phyloP scores from a whole-genome alignment of 1,284 basidiomycete species.

The Phylloporus sp. region DNA sequence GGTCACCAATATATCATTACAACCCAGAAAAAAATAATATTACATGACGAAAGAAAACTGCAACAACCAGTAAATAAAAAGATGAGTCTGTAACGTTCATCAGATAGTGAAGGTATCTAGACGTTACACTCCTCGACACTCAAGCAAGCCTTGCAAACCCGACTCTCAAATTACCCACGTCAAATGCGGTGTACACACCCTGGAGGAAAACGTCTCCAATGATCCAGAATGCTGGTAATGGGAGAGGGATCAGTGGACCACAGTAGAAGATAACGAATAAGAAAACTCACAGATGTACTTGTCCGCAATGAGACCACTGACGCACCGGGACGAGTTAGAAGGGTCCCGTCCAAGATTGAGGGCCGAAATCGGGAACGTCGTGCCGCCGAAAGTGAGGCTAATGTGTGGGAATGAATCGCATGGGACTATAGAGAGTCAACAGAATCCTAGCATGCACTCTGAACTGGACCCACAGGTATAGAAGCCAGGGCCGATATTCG shows the following conservation, averaged over 20 bases:
- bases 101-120: no score
- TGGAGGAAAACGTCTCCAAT: conserved; percentile 14
- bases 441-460: background rate
- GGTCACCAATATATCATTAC: no score
- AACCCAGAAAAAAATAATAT: no score
- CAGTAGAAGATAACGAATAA: background rate
- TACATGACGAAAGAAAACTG: no score
- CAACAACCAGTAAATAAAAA: no score
- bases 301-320: conserved; percentile 14
- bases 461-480: conserved; percentile 15
- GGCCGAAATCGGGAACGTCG: conserved; percentile 12
- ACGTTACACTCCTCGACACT: no score
- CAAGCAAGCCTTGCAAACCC: conserved; percentile 28
- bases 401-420: conserved; percentile 20
- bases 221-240: conserved; percentile 16
- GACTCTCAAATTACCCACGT: conserved; percentile 15
- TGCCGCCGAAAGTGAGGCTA: conserved; percentile 12
- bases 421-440: conserved; percentile 11
- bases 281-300: conserved; percentile 1
- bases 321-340: conserved; percentile 10
- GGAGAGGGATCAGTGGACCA: no score
- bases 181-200: conserved; percentile 24
- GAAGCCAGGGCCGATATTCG: conserved; percentile 4
- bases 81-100: no score
- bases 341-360: conserved; percentile 19